Evolutionary conservation across 192 early-diverging fungal genomes (phyloP), one percentile per base, ranked within the genome.

Genomic region (Radiomyces spectabilis): DNA sequence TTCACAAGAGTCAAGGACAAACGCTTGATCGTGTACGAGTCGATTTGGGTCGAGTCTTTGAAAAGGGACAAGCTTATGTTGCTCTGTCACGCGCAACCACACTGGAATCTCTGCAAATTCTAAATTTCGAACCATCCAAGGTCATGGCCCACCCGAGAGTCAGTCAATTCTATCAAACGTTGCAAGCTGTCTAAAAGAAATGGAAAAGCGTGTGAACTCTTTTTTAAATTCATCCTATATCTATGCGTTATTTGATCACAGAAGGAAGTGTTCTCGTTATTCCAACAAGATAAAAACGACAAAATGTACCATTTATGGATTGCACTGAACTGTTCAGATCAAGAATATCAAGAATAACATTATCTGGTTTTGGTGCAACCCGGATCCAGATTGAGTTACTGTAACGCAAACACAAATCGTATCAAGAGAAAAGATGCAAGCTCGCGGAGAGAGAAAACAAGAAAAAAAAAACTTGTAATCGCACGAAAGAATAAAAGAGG

Each of bases 1-100:
- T 93, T 42, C 91, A 93, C 58, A 93, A 93, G 63, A 82, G 81
- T 55, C 91, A 93, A 59, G 91, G 91, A 1, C 89, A 92, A 69
- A 91, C 91, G 5, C 73, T 93, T 13, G 85, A 88, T 26, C 72
- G 81, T 21, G 76, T 89, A 16, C 56, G 73, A 25, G 87, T 93
- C 30, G 86, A 93, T 63, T 65, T 93, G 29, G 74, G 79, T 15
- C 74, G 73, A 38, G 78, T 85, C 2, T 93, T 93, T 82, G 89
- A 90, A 52, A 81, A 82, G 52, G 90, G 90, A 2, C 86, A 88
- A 63, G 88, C 88, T 2, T 93, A 93, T 58, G 91, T 93, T 26
- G 91, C 91, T 0, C 62, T 93, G 39, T 88, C 85, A 26, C 73
- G 91, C 15, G 91, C 88, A 1, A 85, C 86, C 2, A 67, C 65